Evolutionary conservation across 2,329 filamentous ascomycete species (phyloP).

Genomic region (Magnaporthiopsis poae): DNA sequence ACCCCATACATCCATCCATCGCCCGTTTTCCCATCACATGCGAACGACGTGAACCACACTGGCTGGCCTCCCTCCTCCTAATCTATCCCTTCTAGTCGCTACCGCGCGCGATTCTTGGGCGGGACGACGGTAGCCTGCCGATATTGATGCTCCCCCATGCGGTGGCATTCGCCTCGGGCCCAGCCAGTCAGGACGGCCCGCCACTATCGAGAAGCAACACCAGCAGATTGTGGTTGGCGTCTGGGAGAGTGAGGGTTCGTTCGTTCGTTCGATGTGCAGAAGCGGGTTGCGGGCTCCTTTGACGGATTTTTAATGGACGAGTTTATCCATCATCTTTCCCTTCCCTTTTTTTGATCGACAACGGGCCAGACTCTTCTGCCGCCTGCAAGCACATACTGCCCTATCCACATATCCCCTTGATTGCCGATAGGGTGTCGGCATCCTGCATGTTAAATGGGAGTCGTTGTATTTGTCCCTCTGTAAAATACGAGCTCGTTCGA

Average conservation of each 20-base stretch:
- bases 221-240: not conserved
- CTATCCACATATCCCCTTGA: no score
- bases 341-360: no score
- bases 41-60: not conserved
- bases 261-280: not conserved
- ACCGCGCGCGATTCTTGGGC: not conserved
- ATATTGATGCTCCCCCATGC: not conserved
- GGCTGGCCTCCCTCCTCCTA: no score
- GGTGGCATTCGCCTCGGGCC: no score
- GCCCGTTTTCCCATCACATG: not conserved
- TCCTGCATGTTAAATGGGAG: not conserved
- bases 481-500: no score
- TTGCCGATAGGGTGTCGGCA: no score
- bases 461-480: not conserved
- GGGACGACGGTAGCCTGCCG: not conserved
- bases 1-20: not conserved
- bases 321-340: not conserved
- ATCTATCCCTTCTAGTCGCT: not conserved
- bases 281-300: not conserved
- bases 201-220: no score
- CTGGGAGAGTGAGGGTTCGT: not conserved
- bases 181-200: not conserved
- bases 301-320: not conserved
- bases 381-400: not conserved
- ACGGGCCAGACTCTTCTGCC: no score